Conservation (phyloP, 2,329 filamentous ascomycete genomes). For the Cordyceps farinosa region DNA sequence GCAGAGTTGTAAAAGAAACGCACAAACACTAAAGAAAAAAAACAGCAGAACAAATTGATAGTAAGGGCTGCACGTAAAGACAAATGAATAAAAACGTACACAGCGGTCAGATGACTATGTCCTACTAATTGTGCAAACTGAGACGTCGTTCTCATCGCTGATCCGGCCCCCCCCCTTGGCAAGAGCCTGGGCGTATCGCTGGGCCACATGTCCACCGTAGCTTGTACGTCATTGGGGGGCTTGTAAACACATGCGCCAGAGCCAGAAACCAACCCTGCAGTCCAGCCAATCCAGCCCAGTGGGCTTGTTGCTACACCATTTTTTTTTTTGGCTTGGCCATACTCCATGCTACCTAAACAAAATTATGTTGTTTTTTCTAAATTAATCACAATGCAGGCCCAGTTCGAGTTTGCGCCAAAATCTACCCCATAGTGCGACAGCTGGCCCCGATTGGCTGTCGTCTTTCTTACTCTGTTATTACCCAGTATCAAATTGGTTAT, state of each 20-base stretch:
- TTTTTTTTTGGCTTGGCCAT: not conserved
- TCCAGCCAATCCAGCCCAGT: not conserved
- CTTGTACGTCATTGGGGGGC: constrained; percentile 12
- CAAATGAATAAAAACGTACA: too few relatives aligned
- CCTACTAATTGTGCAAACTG: not conserved
- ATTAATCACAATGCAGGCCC: not conserved
- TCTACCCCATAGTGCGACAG: too few relatives aligned
- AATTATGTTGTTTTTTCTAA: not conserved
- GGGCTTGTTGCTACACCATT: not conserved
- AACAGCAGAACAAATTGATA: too few relatives aligned
- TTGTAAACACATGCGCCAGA: not conserved
- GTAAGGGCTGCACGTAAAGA: too few relatives aligned
- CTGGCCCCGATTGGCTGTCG: too few relatives aligned
- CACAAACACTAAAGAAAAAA: too few relatives aligned
- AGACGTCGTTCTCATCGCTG: not conserved
- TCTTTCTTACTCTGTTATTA: too few relatives aligned
- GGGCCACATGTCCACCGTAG: constrained; percentile 7
- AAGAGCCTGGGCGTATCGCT: constrained; percentile 11
- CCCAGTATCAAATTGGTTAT: too few relatives aligned
- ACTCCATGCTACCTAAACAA: not conserved
- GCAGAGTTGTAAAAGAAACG: too few relatives aligned
- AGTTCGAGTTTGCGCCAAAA: too few relatives aligned
- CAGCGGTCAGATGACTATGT: not conserved
- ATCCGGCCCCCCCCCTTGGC: not conserved
- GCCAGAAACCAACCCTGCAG: not conserved